Conservation (phyloP, 768 basidiomycete genomes). For the Termitomyces sp. region DNA sequence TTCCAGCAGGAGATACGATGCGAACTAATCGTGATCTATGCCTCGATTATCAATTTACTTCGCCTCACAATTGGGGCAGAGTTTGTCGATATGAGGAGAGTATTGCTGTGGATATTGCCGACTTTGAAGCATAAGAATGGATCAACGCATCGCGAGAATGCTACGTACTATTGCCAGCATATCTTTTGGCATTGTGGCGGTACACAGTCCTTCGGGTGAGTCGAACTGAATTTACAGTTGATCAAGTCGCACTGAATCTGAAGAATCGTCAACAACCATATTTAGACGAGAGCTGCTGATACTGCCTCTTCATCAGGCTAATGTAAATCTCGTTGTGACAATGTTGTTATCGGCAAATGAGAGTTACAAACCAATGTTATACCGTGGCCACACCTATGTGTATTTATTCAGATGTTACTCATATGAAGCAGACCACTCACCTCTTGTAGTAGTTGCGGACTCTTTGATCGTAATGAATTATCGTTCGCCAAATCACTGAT, state of each 20-base stretch:
- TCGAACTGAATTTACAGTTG: constrained; percentile 59
- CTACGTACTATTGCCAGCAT: constrained; percentile 69
- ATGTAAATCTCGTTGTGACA: constrained; percentile 2
- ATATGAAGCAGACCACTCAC: constrained; percentile 25
- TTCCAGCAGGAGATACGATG: not conserved
- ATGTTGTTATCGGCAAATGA: not conserved
- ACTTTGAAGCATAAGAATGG: constrained; percentile 24
- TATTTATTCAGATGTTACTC: constrained; percentile 5
- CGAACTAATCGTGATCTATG: not conserved
- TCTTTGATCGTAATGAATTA: constrained; percentile 28
- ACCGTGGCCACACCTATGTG: constrained; percentile 48
- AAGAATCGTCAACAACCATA: constrained; percentile 3
- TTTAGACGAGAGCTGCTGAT: not conserved
- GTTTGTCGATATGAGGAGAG: constrained; percentile 54
- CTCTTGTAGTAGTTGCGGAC: constrained; percentile 49
- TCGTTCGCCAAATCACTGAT: not conserved
- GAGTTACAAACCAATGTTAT: constrained; percentile 36
- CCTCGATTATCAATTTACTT: not conserved
- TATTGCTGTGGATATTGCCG: constrained; percentile 65
- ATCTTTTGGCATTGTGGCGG: constrained; percentile 46
- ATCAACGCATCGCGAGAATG: not conserved
- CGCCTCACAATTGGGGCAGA: constrained; percentile 45
- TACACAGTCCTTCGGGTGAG: constrained; percentile 43
- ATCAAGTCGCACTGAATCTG: constrained; percentile 59
- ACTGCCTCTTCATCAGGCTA: constrained; percentile 57